phyloP scores from a whole-genome alignment of 2,329 filamentous ascomycete species.

The Cladosporium sphaerospermum region DNA sequence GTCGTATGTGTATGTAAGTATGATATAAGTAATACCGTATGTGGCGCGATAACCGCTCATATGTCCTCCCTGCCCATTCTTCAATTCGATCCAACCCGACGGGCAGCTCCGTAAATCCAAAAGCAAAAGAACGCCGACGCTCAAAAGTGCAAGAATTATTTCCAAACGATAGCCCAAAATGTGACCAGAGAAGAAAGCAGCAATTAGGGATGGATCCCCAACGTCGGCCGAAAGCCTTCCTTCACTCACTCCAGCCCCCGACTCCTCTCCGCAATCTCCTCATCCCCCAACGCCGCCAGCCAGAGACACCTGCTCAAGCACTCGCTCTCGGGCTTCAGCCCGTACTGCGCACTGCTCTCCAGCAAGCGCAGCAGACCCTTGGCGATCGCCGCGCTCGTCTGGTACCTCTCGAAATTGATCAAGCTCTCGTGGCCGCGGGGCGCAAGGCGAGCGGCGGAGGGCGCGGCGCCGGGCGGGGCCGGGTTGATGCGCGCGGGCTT shows the following conservation, averaged over 20 bases:
- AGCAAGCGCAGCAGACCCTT: constrained; percentile 74
- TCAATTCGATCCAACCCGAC: no score
- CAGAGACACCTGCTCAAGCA: constrained; percentile 77
- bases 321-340: constrained; percentile 67
- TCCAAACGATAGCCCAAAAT: not conserved
- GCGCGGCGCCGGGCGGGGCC: constrained; percentile 13
- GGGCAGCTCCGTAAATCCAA: not conserved
- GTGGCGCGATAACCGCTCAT: no score
- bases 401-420: constrained; percentile 78
- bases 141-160: not conserved
- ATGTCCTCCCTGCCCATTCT: no score
- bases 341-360: constrained; percentile 69
- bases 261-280: constrained; percentile 53
- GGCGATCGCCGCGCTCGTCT: constrained; percentile 67
- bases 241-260: constrained; percentile 21
- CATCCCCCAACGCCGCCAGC: constrained; percentile 70
- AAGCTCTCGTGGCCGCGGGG: constrained; percentile 51
- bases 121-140: not conserved
- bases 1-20: no score
- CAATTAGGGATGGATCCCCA: not conserved
- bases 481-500: constrained; percentile 66
- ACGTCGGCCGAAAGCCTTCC: not conserved
- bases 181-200: not conserved
- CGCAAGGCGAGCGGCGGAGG: not conserved
- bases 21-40: no score